phyloP scores from a whole-genome alignment of 805 yeast genomes.

The Candida vartiovaarae region DNA sequence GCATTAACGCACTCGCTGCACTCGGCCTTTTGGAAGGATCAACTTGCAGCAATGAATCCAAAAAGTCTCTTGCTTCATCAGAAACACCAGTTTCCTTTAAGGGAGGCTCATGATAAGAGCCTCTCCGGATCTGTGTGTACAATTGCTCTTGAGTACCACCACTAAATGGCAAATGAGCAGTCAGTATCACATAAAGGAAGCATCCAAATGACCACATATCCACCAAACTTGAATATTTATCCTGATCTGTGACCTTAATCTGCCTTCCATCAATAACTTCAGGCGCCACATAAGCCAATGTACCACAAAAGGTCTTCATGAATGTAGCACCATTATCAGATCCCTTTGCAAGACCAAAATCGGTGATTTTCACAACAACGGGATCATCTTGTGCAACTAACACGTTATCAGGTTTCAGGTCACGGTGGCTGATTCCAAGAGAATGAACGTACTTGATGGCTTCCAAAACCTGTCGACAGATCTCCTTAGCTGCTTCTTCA shows the following conservation, averaged over 20 bases:
- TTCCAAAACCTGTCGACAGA: conserved; percentile 73
- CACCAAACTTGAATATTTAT: conserved; percentile 71
- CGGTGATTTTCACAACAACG: conserved; percentile 85
- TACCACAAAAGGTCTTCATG: conserved; percentile 96
- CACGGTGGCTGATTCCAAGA: conserved; percentile 91
- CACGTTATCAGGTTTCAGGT: conserved; percentile 93
- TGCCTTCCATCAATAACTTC: conserved; percentile 57
- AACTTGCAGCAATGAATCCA: conserved; percentile 63
- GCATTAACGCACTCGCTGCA: conserved; percentile 69
- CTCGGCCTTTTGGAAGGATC: conserved; percentile 68
- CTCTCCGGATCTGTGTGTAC: conserved; percentile 66
- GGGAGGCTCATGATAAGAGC: conserved; percentile 75
- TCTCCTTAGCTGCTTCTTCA: conserved; percentile 84
- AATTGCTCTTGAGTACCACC: conserved; percentile 86
- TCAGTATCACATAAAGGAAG: conserved; percentile 80
- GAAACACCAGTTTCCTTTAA: conserved; percentile 62
- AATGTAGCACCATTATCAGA: conserved; percentile 68
- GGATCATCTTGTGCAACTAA: conserved; percentile 88
- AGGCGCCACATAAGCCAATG: conserved; percentile 95
- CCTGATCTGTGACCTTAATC: conserved; percentile 20
- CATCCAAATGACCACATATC: conserved; percentile 99
- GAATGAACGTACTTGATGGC: conserved; percentile 86
- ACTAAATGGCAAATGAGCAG: conserved; percentile 92
- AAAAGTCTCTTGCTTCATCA: conserved; percentile 62
- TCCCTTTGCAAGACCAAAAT: conserved; percentile 92